Percentiles rank a stretch among this genome's conserved stretches.
These are phyloP conservation scores for Tylopilus subfusipes DNA, from an alignment of 768 basidiomycete species.

Conservation along the genomic window DNA sequence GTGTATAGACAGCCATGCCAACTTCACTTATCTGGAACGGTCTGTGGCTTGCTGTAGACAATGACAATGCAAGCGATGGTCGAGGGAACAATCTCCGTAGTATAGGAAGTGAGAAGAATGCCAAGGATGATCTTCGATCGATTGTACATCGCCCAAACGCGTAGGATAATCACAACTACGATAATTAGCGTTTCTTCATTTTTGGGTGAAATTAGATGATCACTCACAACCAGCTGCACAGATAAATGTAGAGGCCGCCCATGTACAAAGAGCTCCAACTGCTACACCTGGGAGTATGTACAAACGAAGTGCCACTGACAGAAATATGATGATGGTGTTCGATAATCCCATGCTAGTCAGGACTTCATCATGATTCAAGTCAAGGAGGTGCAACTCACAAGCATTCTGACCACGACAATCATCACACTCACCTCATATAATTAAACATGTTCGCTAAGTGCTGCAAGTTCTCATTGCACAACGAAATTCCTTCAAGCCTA, in stretches of 20 bases:
- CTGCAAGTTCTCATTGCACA: no score
- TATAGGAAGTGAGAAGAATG: not conserved
- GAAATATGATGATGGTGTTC: no score
- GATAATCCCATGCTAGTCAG: no score
- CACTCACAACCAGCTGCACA: not conserved
- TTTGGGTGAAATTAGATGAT: not conserved
- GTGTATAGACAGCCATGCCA: not conserved
- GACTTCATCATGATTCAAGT: no score
- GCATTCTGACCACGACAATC: no score
- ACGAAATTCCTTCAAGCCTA: no score
- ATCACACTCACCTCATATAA: no score
- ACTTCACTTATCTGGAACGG: not conserved
- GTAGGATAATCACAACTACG: constrained; percentile 2
- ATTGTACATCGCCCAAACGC: constrained; percentile 13
- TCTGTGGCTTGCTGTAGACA: not conserved
- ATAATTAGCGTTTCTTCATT: no score
- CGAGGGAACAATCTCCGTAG: not conserved
- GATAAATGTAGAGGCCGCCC: not conserved
- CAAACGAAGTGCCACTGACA: no score
- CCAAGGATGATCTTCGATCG: constrained; percentile 6
- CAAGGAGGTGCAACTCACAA: no score
- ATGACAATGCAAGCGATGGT: not conserved
- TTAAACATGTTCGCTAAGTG: no score
- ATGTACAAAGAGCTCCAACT: not conserved
- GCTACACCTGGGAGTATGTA: not conserved